Conservation (phyloP, 2,329 filamentous ascomycete species). For the Lecanicillium sp. region DNA sequence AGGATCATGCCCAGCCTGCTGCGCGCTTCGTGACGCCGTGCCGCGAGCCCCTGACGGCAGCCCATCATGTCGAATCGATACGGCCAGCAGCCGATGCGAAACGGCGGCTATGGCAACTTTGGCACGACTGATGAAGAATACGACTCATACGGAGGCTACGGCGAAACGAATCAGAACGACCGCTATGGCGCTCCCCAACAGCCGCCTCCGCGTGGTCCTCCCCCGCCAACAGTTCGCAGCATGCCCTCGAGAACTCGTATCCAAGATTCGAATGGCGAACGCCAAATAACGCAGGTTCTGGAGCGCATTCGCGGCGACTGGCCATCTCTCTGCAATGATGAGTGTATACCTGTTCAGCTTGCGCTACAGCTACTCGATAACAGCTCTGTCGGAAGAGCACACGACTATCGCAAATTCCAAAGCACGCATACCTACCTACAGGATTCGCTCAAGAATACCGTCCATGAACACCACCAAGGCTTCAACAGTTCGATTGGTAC, state of each 20-base stretch:
- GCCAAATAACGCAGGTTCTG: slow-evolving; percentile 56
- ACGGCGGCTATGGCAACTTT: slow-evolving; percentile 36
- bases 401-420: slow-evolving; percentile 79
- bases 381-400: slow-evolving; percentile 85
- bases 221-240: slow-evolving; percentile 21
- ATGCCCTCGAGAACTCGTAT: slow-evolving; percentile 27
- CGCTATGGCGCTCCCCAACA: slow-evolving; percentile 30
- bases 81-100: slow-evolving; percentile 28
- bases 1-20: slow-evolving; percentile 16
- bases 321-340: slow-evolving; percentile 81
- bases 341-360: slow-evolving; percentile 88
- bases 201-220: slow-evolving; percentile 20
- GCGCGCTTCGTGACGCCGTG: slow-evolving; percentile 11
- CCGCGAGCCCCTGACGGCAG: slow-evolving; percentile 9
- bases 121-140: slow-evolving; percentile 35
- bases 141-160: slow-evolving; percentile 38
- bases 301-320: slow-evolving; percentile 82
- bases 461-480: slow-evolving; percentile 97
- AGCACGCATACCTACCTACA: slow-evolving; percentile 83
- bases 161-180: slow-evolving; percentile 25
- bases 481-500: slow-evolving; percentile 99
- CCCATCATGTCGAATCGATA: slow-evolving; percentile 43
- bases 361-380: slow-evolving; percentile 91
- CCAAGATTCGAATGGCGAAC: slow-evolving; percentile 41
- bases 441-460: slow-evolving; percentile 83